Evolutionary conservation across 2,329 filamentous ascomycete genomes (phyloP).

Genomic region (Penicillium verrucosum): DNA sequence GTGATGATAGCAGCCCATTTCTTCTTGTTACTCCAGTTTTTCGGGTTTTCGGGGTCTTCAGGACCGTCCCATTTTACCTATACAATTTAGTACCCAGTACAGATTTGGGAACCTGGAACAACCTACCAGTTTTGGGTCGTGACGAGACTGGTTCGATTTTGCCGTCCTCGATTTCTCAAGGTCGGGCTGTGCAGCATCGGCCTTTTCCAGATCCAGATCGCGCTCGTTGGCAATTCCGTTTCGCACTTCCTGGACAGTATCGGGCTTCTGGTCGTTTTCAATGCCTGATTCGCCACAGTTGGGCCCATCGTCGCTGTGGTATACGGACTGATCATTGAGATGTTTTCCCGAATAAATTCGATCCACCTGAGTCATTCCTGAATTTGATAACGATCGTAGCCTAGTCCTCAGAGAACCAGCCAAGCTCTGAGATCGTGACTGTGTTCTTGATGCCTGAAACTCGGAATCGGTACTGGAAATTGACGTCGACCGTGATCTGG

Average conservation of each 20-base stretch:
- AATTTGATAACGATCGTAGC: constrained; percentile 17
- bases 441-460: constrained; percentile 5
- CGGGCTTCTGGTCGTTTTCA: constrained; percentile 11
- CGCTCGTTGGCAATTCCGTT: constrained; percentile 27
- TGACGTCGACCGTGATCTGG: constrained; percentile 16
- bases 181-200: constrained; percentile 7
- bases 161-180: constrained; percentile 26
- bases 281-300: constrained; percentile 1
- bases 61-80: constrained; percentile 52
- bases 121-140: constrained; percentile 28
- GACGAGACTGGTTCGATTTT: constrained; percentile 19
- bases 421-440: constrained; percentile 2
- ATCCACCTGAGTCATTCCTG: constrained; percentile 16
- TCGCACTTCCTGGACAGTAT: constrained; percentile 23
- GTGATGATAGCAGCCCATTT: constrained; percentile 59
- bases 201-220: constrained; percentile 28
- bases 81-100: neutral
- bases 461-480: constrained; percentile 17
- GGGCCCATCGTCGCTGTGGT: constrained; percentile 26
- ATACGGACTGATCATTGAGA: constrained; percentile 35
- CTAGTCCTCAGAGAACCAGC: constrained; percentile 4
- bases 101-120: neutral
- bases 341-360: constrained; percentile 32
- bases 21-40: constrained; percentile 54
- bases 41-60: constrained; percentile 48